Evolutionary conservation across 2,329 filamentous ascomycete species (phyloP).

Genomic region (Ceratocystis smalleyi): DNA sequence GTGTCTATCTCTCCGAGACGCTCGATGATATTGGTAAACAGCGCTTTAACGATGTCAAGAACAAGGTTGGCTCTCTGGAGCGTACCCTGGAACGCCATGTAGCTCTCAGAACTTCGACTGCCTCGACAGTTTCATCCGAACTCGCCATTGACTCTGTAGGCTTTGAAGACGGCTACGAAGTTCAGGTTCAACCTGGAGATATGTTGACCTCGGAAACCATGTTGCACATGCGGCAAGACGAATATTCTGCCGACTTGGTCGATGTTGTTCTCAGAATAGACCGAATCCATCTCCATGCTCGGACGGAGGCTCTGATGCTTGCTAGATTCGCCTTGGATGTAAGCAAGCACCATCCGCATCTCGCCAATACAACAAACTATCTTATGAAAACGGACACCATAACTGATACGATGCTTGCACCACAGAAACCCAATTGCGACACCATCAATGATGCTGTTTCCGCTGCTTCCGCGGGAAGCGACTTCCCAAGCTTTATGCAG

Average conservation of each 20-base stretch:
- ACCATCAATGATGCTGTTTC: neutral
- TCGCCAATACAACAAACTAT: neutral
- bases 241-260: slow-evolving; percentile 46
- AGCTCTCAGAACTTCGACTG: slow-evolving; percentile 26
- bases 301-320: slow-evolving; percentile 56
- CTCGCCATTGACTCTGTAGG: slow-evolving; percentile 35
- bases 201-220: slow-evolving; percentile 34
- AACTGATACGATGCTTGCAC: neutral
- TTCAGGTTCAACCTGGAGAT: slow-evolving; percentile 44
- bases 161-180: slow-evolving; percentile 44
- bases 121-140: slow-evolving; percentile 21
- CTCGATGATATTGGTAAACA: slow-evolving; percentile 55
- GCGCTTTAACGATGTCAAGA: slow-evolving; percentile 61
- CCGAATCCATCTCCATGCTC: slow-evolving; percentile 56
- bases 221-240: slow-evolving; percentile 34
- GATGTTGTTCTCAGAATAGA: slow-evolving; percentile 59
- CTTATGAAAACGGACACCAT: neutral
- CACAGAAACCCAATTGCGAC: neutral
- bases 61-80: slow-evolving; percentile 59
- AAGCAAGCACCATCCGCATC: slow-evolving; percentile 19
- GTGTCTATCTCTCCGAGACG: slow-evolving; percentile 49
- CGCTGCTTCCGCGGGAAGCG: neutral
- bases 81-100: slow-evolving; percentile 54
- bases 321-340: slow-evolving; percentile 58
- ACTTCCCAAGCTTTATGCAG: slow-evolving; percentile 39